Base-by-base conservation (phyloP, 306 rosid species). In the Rosa persica region DNA sequence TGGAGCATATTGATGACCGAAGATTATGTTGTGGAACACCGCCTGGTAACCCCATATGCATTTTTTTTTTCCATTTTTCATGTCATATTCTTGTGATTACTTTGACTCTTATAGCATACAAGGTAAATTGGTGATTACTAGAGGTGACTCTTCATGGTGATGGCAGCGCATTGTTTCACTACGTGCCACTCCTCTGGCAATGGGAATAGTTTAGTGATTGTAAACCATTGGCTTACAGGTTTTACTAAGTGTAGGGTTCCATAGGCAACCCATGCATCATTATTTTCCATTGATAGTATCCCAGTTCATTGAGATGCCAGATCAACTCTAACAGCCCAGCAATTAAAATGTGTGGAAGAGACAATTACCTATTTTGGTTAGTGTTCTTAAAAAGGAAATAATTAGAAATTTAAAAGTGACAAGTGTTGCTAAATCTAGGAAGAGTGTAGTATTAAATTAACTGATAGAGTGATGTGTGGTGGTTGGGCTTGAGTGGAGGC, bases 1-100 rank as follows among this genome's bases (percentile, higher is more conserved):
- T 72, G 9, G 89, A 88, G 78, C 91, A 88, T 57, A 86, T 88
- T 20, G 91, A 88, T 75, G 91, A 88, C 79, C 80, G 91, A 12
- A 77, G 91, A 83, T 83, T 88, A 82, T 88, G 91, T 80, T 88
- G 91, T 20, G 91, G 91, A 49, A 88, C 91, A 73, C 86, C 91
- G 25, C 89, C 91, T 22, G 91, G 91, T 86, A 85, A 79, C 57
- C 60, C 73, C 72, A 43, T 62, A 11, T 23, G n/a, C 62, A 4
- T 48, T 27, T 17, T 43, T 23, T 62, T 12, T 12, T 19, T 43
- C 39, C 55, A n/a, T 16, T 47, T 19, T 38, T 58, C 17, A 5
- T 30, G 30, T 57, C 54, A 57, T 23, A 57, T 12, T 15, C 6
- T 38, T 39, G 6, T 54, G 77, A 36, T 75, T 75, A 16, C 34